Base-by-base conservation (phyloP, 1,139 yeast species). In the Yamadazyma taylorii region DNA sequence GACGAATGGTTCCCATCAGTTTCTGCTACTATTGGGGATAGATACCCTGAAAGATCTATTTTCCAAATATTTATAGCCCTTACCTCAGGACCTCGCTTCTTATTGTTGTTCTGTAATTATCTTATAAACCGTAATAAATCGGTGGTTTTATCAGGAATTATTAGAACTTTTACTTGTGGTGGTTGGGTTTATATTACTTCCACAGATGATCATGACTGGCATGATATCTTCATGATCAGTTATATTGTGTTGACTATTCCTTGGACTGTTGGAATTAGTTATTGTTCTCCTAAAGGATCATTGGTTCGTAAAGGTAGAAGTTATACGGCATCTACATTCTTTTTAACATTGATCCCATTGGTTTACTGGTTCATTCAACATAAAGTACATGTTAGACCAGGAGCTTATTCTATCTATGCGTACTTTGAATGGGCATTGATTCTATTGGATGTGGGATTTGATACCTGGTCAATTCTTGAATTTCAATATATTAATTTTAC, bases 1-100 rank as follows among this genome's bases (percentile, higher is more conserved):
- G 94, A 89, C 42, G 98, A 92, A 61, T 92, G 98, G 98, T 90
- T 92, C 55, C 98, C 98, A 1, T 84, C 95, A 52, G 98, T 92
- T 2, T 85, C 95, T 23, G 97, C 98, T 1, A 79, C 98, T 1
- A 92, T 92, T 56, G 98, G 98, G 35, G 98, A 92, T 57, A 63
- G 97, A 47, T 92, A 89, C 56, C 98, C 98, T 0, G 98, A 92
- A 62, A 73, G 98, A 50, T 86, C 96, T 2, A 67, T 92, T 22
- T 92, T 92, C 60, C 98, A 92, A 63, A 71, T 92, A 30, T 66
- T 89, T 41, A 83, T 85, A 41, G 95, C 89, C 40, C 55, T 85
- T 32, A 83, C 94, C 2, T 71, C 92, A 0, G 92, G 94, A 12
- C 97, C 98, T 10, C 75, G 98, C 48, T 92, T 92, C 56, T 61